Base-by-base conservation (phyloP, 345 rosid species). In the Luvunga scandens region DNA sequence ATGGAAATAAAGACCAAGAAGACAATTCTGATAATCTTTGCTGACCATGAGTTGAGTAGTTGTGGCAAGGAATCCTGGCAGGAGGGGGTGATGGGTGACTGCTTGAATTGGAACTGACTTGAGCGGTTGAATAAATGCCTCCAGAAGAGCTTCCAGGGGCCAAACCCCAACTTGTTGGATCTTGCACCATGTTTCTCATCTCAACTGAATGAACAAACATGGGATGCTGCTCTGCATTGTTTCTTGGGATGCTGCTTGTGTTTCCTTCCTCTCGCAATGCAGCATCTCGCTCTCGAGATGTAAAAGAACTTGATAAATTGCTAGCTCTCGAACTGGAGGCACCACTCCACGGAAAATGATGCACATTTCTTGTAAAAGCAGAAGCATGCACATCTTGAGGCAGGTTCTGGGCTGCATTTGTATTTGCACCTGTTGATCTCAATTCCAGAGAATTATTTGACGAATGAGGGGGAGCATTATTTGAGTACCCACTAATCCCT, bases 1-100 rank as follows among this genome's bases (percentile, higher is more conserved):
- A 80, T 57, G 93, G 94, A 85, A 90, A 90, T 76, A 91, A 82
- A 79, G 95, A 85, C 95, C 95, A 87, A 56, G 94, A 88, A 78
- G 89, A 78, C 73, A 89, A 78, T 74, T 93, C 98, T 9, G 91
- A 62, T 73, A 79, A 75, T 79, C 90, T 84, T 75, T 84, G 89
- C 56, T 80, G 86, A 88, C 82, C 81, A 75, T 81, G 83, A n/a
- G 82, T 14, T 50, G 87, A 50, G 2, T 85, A 75, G 72, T 72
- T 84, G 71, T 56, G 87, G 71, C 85, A 86, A 77, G 91, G 78
- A 73, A 85, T 71, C 93, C 90, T 88, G 34, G 91, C 33, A 60
- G 94, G 83, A 78, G 66, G n/a, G 22, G 88, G 86, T 72, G 79
- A 83, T 57, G 85, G 81, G 83, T 82, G 90, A 53, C 80, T 64